Evolutionary conservation across 306 rosid genomes (phyloP), one percentile per base, ranked within the genome.

Genomic region (Cucurbita maxima): DNA sequence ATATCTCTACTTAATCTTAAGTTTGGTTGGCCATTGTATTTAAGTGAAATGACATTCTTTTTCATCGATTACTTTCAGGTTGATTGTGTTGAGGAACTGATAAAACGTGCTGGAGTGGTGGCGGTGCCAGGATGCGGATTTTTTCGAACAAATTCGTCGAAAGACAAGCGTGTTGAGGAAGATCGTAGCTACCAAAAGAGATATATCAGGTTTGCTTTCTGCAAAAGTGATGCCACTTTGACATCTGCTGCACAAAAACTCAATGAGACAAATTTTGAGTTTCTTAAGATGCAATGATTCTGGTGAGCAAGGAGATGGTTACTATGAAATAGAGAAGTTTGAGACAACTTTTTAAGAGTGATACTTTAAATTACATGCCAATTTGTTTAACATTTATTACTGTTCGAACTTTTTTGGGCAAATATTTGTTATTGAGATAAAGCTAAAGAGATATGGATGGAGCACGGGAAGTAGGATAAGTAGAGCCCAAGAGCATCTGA

Each of bases 41-140:
- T 37, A 51, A 37, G 20, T 16, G 70, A 62, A 38, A 16, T 62
- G 72, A 43, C 25, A 34, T 44, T 19, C 60, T 16, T 25, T 50
- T 7, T 50, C 6, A 38, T n/a, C 36, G 45, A 40, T 15, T 30
- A 7, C 62, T 82, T 59, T 36, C 87, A 93, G 97, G 88, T 84
- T 44, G 92, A 90, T 73, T 93, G 74, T 86, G 91, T 93, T 7
- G 83, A 81, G 81, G 83, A 81, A 72, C 47, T 93, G 70, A 87
- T 93, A 82, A 71, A 87, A 75, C 77, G 81, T 79, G 93, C 89
- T 0, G 96, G 91, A 37, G 88, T 92, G 77, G 98, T 90, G 86
- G 96, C 96, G 18, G 96, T 92, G 77, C 96, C 96, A 68, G 93
- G 96, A 44, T 81, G 86, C 68, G 89, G 92, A 61, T 89, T 92